These are phyloP conservation scores for Plasmodium knowlesi DNA, from an alignment of 169 alveolate species.

Conservation along the genomic window DNA sequence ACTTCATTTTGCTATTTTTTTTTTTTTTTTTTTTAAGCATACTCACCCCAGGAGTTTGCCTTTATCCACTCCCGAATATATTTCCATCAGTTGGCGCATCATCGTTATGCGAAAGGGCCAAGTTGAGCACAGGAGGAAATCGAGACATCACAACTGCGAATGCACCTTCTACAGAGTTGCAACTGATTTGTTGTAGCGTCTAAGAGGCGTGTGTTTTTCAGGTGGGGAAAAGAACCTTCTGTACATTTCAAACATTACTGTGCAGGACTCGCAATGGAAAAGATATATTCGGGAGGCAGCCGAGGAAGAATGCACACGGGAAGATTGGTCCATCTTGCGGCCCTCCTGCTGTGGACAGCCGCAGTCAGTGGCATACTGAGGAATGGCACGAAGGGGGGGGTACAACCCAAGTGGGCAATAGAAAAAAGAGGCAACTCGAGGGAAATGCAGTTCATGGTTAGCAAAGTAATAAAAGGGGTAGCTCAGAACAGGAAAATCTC, in stretches of 20 bases:
- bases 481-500: background rate
- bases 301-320: background rate
- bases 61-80: background rate
- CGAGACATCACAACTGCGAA: background rate
- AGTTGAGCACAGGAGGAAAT: background rate
- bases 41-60: background rate
- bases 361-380: background rate
- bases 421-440: background rate
- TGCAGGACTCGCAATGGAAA: background rate
- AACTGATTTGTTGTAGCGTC: background rate
- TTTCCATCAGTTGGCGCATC: background rate
- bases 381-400: background rate
- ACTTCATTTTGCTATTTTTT: background rate
- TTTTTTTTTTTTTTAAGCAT: background rate
- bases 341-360: background rate
- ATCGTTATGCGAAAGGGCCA: background rate
- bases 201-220: background rate
- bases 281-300: background rate
- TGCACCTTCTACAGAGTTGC: background rate
- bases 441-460: background rate
- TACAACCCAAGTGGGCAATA: background rate
- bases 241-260: background rate
- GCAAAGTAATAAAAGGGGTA: background rate
- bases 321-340: background rate
- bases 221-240: background rate